Evolutionary conservation across 805 yeast species (phyloP).

Genomic region (Jamesozyma jinghongensis): DNA sequence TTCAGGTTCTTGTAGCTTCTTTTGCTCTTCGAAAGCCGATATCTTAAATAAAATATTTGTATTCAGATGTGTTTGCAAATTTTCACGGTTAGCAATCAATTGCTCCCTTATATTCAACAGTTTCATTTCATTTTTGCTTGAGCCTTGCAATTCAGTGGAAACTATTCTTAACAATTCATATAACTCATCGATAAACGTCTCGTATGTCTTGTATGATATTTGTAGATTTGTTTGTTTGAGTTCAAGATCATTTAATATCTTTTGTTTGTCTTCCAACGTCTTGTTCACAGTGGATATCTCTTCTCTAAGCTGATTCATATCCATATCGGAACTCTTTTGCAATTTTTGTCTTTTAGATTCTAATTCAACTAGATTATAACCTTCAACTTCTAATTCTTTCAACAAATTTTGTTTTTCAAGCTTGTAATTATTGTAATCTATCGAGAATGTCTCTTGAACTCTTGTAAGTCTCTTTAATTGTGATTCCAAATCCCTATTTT

Average conservation of each 20-base stretch:
- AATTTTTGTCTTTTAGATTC: constrained; percentile 52
- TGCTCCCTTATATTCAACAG: constrained; percentile 45
- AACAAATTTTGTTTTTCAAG: constrained; percentile 50
- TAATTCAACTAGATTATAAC: constrained; percentile 46
- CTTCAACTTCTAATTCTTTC: constrained; percentile 51
- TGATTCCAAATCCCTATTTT: constrained; percentile 48
- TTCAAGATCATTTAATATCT: constrained; percentile 36
- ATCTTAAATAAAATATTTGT: constrained; percentile 36
- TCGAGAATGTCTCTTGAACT: constrained; percentile 51
- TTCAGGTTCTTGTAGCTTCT: constrained; percentile 41
- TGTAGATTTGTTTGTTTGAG: constrained; percentile 41
- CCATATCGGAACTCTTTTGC: constrained; percentile 49
- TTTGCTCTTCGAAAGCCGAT: constrained; percentile 34
- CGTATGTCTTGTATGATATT: constrained; percentile 50
- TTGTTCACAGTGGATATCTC: constrained; percentile 42
- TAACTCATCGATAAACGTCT: constrained; percentile 26
- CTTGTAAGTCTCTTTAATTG: constrained; percentile 53
- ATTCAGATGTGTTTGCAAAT: constrained; percentile 30
- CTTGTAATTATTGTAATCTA: constrained; percentile 57
- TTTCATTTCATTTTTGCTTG: constrained; percentile 31
- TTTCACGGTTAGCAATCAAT: constrained; percentile 36
- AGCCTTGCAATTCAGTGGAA: constrained; percentile 37
- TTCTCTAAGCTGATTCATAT: constrained; percentile 45
- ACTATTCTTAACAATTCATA: constrained; percentile 32
- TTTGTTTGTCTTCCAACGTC: constrained; percentile 36